Evolutionary conservation across 495 filamentous ascomycete species (phyloP).

Genomic region (Evernia prunastri): DNA sequence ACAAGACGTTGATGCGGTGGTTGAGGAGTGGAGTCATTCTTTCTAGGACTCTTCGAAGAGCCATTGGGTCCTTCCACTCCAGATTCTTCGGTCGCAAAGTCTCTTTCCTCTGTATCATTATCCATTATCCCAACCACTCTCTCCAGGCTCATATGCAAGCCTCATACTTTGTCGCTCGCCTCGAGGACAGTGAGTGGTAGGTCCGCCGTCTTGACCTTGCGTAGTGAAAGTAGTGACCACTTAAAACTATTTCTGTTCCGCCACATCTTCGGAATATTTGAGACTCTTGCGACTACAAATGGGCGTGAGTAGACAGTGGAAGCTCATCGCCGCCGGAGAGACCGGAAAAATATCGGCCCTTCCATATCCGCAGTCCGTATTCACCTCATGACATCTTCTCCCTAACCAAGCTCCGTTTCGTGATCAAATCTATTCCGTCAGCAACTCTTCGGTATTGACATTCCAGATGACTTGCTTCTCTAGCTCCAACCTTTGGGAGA

Average conservation of each 20-base stretch:
- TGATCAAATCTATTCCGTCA: not conserved
- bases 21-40: not conserved
- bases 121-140: slow-evolving; percentile 12
- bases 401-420: not conserved
- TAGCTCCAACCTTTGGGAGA: slow-evolving; percentile 13
- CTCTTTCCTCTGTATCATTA: slow-evolving; percentile 16
- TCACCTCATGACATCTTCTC: slow-evolving; percentile 12
- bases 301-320: not conserved
- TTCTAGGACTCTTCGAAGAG: not conserved
- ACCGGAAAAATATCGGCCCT: slow-evolving; percentile 18
- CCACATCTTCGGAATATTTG: not conserved
- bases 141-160: not conserved
- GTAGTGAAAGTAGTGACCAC: not conserved
- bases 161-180: slow-evolving; percentile 3
- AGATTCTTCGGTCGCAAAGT: slow-evolving; percentile 8
- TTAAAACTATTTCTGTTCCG: not conserved
- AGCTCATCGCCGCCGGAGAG: not conserved
- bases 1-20: slow-evolving; percentile 49
- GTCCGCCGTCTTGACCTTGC: not conserved
- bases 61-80: slow-evolving; percentile 7
- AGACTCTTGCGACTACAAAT: not conserved
- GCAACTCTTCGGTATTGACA: not conserved
- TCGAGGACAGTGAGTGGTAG: not conserved
- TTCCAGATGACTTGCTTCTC: slow-evolving; percentile 1
- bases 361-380: not conserved